These are phyloP conservation scores for Fusarium brachygibbosum DNA, from an alignment of 2,329 filamentous ascomycete species.

Conservation along the genomic window DNA sequence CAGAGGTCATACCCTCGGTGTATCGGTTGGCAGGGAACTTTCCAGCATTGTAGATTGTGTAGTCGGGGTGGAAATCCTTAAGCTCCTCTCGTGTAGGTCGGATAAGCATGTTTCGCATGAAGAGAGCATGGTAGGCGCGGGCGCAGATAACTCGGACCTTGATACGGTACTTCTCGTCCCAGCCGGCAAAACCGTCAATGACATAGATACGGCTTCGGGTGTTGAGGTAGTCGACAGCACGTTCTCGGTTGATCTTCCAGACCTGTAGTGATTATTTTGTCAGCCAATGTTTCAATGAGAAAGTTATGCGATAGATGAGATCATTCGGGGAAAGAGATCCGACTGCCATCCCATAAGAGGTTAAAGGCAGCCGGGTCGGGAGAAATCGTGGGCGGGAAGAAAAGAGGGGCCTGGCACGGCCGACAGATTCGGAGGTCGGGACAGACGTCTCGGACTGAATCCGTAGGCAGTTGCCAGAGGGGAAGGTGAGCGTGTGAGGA, in stretches of 20 bases:
- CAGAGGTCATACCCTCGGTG: slow-evolving; percentile 98
- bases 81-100: slow-evolving; percentile 91
- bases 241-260: slow-evolving; percentile 99
- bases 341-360: slow-evolving; percentile 31
- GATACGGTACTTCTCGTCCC: slow-evolving; percentile 98
- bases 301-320: slow-evolving; percentile 13
- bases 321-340: slow-evolving; percentile 12
- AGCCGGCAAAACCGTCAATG: slow-evolving; percentile 95
- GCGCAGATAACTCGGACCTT: slow-evolving; percentile 98
- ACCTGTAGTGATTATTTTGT: slow-evolving; percentile 71
- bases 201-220: slow-evolving; percentile 99
- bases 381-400: slow-evolving; percentile 44
- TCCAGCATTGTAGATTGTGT: slow-evolving; percentile 99
- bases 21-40: slow-evolving; percentile 98
- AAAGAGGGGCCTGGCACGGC: slow-evolving; percentile 42
- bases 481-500: slow-evolving; percentile 36
- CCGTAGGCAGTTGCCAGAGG: slow-evolving; percentile 28
- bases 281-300: slow-evolving; percentile 29
- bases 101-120: slow-evolving; percentile 99
- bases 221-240: slow-evolving; percentile 99
- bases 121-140: slow-evolving; percentile 98
- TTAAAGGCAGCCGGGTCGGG: slow-evolving; percentile 36
- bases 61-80: slow-evolving; percentile 98
- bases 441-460: slow-evolving; percentile 41
- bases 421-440: slow-evolving; percentile 39